Evolutionary conservation across 768 basidiomycete genomes (phyloP).

Genomic region (Xerocomellus intermedius): DNA sequence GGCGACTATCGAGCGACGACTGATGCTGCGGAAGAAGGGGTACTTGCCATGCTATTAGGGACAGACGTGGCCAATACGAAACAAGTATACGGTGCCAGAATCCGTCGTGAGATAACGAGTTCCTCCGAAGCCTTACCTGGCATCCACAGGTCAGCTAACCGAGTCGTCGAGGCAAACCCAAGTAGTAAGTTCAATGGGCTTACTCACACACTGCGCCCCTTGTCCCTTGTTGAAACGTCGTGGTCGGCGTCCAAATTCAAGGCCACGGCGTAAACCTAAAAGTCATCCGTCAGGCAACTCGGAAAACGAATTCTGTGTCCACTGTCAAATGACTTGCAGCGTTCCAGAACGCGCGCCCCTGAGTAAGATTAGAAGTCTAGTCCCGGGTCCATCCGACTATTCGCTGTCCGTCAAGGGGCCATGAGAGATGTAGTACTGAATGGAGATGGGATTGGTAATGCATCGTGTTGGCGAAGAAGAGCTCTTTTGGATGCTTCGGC

Average conservation of each 20-base stretch:
- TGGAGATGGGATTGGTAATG: background rate
- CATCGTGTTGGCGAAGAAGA: background rate
- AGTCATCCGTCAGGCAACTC: background rate
- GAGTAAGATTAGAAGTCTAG: background rate
- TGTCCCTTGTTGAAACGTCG: background rate
- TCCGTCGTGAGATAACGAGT: too few species aligned
- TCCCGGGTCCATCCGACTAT: background rate
- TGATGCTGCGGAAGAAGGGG: slow-evolving; percentile 2
- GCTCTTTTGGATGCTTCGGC: background rate
- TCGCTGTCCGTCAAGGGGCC: background rate
- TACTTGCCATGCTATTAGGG: background rate
- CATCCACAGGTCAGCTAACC: too few species aligned
- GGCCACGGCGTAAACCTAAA: slow-evolving; percentile 1
- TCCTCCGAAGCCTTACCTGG: too few species aligned
- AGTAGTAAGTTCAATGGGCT: background rate
- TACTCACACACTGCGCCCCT: background rate
- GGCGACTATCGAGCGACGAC: slow-evolving; percentile 13
- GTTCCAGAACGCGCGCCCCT: background rate
- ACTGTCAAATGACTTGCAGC: background rate
- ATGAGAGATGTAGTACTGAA: background rate
- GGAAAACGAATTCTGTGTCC: background rate
- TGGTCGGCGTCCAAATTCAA: background rate
- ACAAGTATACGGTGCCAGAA: too few species aligned
- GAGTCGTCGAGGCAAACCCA: background rate
- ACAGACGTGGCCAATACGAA: too few species aligned